Conservation (phyloP, 2,329 filamentous ascomycete species). For the Aspergillus niger region DNA sequence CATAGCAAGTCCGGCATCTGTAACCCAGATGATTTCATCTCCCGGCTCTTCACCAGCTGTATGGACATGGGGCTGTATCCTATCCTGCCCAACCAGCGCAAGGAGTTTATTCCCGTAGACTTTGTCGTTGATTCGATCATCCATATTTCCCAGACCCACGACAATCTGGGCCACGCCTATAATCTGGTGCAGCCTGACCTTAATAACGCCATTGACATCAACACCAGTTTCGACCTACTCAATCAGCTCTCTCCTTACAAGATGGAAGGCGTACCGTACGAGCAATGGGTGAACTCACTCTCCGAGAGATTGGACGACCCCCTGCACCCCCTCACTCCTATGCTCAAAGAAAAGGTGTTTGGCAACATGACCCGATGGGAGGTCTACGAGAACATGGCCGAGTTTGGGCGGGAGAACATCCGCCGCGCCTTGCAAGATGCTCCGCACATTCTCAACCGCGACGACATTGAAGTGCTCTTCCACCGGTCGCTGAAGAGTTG, state of each 20-base stretch:
- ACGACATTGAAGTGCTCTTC: neutral
- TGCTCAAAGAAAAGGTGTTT: constrained; percentile 27
- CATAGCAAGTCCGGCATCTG: constrained; percentile 61
- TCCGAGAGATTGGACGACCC: constrained; percentile 3
- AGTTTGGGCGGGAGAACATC: constrained; percentile 16
- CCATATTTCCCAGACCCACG: constrained; percentile 21
- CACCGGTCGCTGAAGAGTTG: neutral
- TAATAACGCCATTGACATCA: constrained; percentile 17
- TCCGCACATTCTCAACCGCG: neutral
- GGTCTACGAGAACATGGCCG: constrained; percentile 30
- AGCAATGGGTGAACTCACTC: constrained; percentile 22
- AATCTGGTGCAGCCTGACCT: constrained; percentile 26
- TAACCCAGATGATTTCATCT: constrained; percentile 82
- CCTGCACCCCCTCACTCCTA: constrained; percentile 25
- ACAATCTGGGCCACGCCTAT: constrained; percentile 22
- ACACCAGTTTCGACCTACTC: constrained; percentile 6
- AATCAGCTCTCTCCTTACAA: neutral
- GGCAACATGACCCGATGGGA: constrained; percentile 28
- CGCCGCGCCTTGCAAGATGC: constrained; percentile 1
- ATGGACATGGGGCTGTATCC: constrained; percentile 62
- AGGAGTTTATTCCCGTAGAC: constrained; percentile 32
- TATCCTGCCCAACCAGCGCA: constrained; percentile 25
- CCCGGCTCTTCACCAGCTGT: constrained; percentile 78
- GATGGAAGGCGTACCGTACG: constrained; percentile 16
- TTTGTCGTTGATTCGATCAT: constrained; percentile 25